These are phyloP conservation scores for Lolium multiflorum DNA, from an alignment of 176 grass and related monocot genomes.

Conservation along the genomic window DNA sequence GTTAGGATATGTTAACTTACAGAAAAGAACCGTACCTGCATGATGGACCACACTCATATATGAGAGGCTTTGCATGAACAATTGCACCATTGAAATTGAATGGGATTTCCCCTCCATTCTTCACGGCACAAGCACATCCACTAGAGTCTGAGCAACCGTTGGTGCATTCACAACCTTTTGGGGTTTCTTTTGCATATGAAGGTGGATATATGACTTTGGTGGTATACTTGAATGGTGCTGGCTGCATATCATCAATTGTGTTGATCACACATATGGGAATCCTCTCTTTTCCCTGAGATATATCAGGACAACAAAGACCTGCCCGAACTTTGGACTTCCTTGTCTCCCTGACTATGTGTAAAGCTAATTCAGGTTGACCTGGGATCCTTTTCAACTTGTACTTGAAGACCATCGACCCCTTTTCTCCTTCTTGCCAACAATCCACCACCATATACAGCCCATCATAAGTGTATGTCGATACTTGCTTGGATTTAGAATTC, in stretches of 20 bases:
- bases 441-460: conserved; percentile 62
- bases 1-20: conserved; percentile 38
- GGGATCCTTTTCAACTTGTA: conserved; percentile 60
- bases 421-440: conserved; percentile 61
- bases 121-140: conserved; percentile 74
- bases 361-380: conserved; percentile 71
- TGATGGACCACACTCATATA: conserved; percentile 79
- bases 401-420: conserved; percentile 59
- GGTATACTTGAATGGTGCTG: conserved; percentile 62
- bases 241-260: conserved; percentile 58
- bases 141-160: conserved; percentile 63
- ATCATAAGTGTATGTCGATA: conserved; percentile 68
- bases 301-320: conserved; percentile 67
- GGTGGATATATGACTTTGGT: conserved; percentile 63
- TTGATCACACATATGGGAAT: conserved; percentile 70
- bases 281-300: conserved; percentile 63
- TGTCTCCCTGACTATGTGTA: conserved; percentile 61
- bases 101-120: conserved; percentile 78
- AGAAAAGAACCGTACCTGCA: conserved; percentile 51
- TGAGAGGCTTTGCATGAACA: conserved; percentile 63
- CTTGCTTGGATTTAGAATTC: conserved; percentile 59
- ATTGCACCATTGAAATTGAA: conserved; percentile 79
- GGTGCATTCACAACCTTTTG: conserved; percentile 63
- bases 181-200: conserved; percentile 58
- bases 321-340: conserved; percentile 69